Percentiles rank a stretch among this genome's conserved stretches.
These are phyloP conservation scores for Alnus glutinosa DNA, from an alignment of 306 rosid species.

Conservation along the genomic window DNA sequence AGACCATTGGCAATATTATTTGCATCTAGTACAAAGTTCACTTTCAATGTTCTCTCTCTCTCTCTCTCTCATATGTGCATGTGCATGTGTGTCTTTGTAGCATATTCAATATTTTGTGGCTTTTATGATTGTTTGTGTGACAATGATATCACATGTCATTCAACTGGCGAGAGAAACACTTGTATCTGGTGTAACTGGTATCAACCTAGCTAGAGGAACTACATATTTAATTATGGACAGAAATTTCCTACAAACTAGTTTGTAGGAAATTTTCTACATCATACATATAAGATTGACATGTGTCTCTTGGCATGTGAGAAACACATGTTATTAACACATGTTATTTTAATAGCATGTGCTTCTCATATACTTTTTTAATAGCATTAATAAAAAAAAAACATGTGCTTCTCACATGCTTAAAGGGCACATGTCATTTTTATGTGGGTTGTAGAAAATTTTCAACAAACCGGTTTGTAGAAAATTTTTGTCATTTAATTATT, in stretches of 20 bases:
- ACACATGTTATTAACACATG: no score
- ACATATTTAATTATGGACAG: neutral
- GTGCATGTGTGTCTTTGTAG: neutral
- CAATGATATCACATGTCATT: neutral
- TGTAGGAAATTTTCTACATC: no score
- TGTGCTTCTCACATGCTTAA: no score
- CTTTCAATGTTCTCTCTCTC: neutral
- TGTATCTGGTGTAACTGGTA: neutral
- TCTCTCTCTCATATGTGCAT: neutral
- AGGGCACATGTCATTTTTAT: no score
- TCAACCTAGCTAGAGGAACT: neutral
- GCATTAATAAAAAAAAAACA: no score
- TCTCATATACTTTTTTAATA: no score
- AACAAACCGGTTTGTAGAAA: no score
- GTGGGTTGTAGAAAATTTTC: no score
- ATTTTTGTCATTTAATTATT: neutral
- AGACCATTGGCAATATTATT: neutral
- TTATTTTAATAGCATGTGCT: no score
- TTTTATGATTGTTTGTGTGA: neutral
- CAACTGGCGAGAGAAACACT: neutral
- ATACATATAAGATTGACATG: no score
- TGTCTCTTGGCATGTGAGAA: no score
- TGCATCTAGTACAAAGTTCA: neutral
- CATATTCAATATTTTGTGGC: neutral
- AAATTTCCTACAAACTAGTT: no score